A percentile compares a stretch with the other conserved stretches of the same genome.
These are phyloP conservation scores for Amyloporia xantha DNA, from an alignment of 768 basidiomycete species.

Conservation along the genomic window DNA sequence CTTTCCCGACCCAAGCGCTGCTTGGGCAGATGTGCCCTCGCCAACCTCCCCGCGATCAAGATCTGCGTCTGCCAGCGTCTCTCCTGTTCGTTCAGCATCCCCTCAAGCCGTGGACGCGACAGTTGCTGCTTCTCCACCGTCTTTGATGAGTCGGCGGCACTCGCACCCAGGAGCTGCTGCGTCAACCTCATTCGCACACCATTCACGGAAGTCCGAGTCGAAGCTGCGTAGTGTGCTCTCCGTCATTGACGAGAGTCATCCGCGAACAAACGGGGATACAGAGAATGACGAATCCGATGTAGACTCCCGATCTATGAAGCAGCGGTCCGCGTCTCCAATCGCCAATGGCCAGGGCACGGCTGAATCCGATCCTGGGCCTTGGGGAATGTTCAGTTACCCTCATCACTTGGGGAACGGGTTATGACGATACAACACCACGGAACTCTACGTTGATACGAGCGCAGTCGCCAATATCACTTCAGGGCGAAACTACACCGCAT, in stretches of 20 bases:
- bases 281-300: conserved; percentile 2
- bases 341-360: conserved; percentile 14
- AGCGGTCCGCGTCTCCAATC: conserved; percentile 18
- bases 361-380: conserved; percentile 1
- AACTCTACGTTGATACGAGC: conserved; percentile 29
- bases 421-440: conserved; percentile 40
- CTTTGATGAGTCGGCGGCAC: conserved; percentile 37
- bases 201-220: conserved; percentile 49
- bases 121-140: conserved; percentile 4
- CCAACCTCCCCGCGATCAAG: conserved; percentile 14
- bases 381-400: conserved; percentile 1
- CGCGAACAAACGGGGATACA: conserved; percentile 24
- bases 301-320: neutral
- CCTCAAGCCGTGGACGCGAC: conserved; percentile 30
- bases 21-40: conserved; percentile 23
- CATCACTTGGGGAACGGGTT: neutral
- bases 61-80: conserved; percentile 13
- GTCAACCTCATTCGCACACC: conserved; percentile 23
- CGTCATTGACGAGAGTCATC: conserved; percentile 57
- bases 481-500: conserved; percentile 14
- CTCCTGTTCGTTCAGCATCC: conserved; percentile 39
- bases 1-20: conserved; percentile 35
- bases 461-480: conserved; percentile 14
- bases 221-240: conserved; percentile 71
- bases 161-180: conserved; percentile 39